phyloP scores from a whole-genome alignment of 2,329 filamentous ascomycete genomes.

The Emmonsiellopsis sp. region DNA sequence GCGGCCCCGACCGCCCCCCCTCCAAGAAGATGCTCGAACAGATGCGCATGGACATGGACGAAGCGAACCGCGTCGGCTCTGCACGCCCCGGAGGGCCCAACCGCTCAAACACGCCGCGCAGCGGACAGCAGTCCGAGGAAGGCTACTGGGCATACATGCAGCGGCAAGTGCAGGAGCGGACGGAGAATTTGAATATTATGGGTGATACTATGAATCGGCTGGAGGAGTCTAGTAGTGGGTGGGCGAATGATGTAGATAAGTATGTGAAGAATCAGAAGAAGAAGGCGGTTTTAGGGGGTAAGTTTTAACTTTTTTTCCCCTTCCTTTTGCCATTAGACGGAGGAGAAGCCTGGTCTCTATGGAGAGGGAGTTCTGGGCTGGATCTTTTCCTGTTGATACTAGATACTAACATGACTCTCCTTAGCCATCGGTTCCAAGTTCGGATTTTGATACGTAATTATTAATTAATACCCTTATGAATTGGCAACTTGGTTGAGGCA shows the following conservation, averaged over 20 bases:
- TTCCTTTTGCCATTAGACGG: not conserved
- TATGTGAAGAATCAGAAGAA: slow-evolving; percentile 81
- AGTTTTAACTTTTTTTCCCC: slow-evolving; percentile 11
- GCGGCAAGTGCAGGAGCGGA: slow-evolving; percentile 79
- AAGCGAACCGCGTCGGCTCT: slow-evolving; percentile 36
- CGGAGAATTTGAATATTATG: slow-evolving; percentile 74
- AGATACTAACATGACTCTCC: not conserved
- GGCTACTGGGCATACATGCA: slow-evolving; percentile 71
- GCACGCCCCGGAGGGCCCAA: slow-evolving; percentile 22
- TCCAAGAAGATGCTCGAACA: slow-evolving; percentile 83
- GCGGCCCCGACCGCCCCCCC: slow-evolving; percentile 76
- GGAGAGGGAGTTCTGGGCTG: not conserved
- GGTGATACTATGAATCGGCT: slow-evolving; percentile 78
- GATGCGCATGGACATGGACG: slow-evolving; percentile 65
- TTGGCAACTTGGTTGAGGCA: not conserved
- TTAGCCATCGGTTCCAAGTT: slow-evolving; percentile 35
- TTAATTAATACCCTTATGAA: too few relatives aligned
- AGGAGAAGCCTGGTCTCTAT: too few relatives aligned
- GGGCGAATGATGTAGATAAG: slow-evolving; percentile 81
- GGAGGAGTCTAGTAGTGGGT: slow-evolving; percentile 70
- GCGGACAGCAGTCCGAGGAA: slow-evolving; percentile 43
- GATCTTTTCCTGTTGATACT: not conserved
- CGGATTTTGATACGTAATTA: slow-evolving; percentile 24
- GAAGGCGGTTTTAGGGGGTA: slow-evolving; percentile 64
- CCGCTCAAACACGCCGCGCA: slow-evolving; percentile 9